phyloP scores from a whole-genome alignment of 2,329 filamentous ascomycete species.

The Byssothecium circinans region DNA sequence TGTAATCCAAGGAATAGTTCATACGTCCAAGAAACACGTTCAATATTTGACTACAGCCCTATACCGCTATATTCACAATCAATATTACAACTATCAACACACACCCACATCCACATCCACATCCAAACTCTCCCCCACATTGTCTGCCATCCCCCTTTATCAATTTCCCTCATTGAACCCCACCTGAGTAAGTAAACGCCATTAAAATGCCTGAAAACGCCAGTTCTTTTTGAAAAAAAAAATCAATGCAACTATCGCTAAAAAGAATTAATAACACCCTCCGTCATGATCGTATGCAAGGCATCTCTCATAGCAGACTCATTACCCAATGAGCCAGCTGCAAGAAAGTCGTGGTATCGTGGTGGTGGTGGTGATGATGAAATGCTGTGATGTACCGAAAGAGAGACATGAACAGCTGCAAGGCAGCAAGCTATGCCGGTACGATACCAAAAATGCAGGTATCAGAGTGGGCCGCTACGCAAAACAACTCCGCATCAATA shows the following conservation, averaged over 20 bases:
- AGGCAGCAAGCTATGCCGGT: background rate
- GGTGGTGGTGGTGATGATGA: background rate
- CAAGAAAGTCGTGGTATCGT: background rate
- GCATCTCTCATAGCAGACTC: background rate
- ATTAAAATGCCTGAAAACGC: constrained; percentile 1
- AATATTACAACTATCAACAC: too few relatives aligned
- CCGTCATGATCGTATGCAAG: too few relatives aligned
- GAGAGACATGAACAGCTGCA: constrained; percentile 1
- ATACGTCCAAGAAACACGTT: too few relatives aligned
- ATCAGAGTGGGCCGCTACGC: constrained; percentile 2
- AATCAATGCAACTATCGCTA: background rate
- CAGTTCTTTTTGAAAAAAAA: background rate
- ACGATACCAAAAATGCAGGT: background rate
- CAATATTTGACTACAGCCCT: too few relatives aligned
- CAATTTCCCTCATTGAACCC: too few relatives aligned
- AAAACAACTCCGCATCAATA: background rate
- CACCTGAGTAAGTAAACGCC: too few relatives aligned
- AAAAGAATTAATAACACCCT: too few relatives aligned
- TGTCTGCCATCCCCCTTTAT: too few relatives aligned
- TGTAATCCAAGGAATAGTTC: too few relatives aligned
- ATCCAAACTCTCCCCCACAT: too few relatives aligned
- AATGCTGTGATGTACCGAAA: background rate
- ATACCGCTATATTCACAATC: too few relatives aligned
- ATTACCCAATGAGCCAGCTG: background rate
- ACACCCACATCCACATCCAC: too few relatives aligned